phyloP scores from a whole-genome alignment of 208 protist genomes.

The Endotrypanum monterogeii region DNA sequence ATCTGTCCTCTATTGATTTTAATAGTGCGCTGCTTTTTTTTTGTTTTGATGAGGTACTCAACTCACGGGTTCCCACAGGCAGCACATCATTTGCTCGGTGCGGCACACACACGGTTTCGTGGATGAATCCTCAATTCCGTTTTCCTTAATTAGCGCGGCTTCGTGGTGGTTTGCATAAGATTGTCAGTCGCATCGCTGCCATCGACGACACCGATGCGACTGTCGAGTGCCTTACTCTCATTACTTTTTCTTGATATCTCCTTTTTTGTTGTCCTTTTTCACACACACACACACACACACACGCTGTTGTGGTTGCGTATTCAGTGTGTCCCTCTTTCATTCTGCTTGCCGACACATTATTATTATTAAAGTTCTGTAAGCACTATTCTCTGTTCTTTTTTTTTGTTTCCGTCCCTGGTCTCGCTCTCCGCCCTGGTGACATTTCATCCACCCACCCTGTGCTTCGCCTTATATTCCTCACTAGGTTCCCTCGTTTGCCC shows the following conservation, averaged over 20 bases:
- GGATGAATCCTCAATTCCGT: not conserved
- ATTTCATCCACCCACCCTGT: not conserved
- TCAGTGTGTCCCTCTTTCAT: not conserved
- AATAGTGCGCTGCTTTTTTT: not conserved
- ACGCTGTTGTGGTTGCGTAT: not conserved
- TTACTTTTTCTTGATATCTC: not conserved
- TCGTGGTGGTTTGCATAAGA: too few species aligned
- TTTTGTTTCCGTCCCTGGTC: not conserved
- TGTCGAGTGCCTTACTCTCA: too few species aligned
- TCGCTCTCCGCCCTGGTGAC: not conserved
- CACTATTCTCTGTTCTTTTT: not conserved
- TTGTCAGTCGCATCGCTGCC: too few species aligned
- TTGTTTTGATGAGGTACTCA: not conserved
- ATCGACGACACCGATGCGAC: not conserved
- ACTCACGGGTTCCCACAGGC: not conserved
- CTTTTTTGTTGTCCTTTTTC: not conserved
- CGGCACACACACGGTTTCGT: not conserved
- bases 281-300: conserved; percentile 1
- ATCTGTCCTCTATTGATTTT: not conserved
- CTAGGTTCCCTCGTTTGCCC: not conserved
- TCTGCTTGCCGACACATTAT: too few species aligned
- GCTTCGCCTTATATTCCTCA: not conserved
- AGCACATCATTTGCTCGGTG: not conserved
- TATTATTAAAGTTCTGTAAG: too few species aligned
- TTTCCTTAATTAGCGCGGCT: not conserved